phyloP scores from a whole-genome alignment of 140 eudicot genomes.

The Flaveria floridana region DNA sequence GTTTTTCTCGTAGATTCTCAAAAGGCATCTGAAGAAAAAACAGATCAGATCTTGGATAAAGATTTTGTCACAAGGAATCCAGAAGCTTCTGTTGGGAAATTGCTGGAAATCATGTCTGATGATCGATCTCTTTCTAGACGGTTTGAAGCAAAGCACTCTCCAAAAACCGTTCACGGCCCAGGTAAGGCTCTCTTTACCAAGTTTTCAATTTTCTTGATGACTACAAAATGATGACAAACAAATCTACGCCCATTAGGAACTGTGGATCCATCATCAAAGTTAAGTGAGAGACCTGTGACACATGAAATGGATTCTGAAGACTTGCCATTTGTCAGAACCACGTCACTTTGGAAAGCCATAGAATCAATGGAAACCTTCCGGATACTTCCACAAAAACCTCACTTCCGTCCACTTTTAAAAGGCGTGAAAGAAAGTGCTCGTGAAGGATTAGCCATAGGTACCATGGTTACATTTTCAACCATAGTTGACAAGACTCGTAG shows the following conservation, averaged over 20 bases:
- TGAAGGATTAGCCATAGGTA: constrained; percentile 78
- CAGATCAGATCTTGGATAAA: neutral
- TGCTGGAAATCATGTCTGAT: constrained; percentile 38
- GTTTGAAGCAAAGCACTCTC: constrained; percentile 18
- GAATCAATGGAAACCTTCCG: constrained; percentile 63
- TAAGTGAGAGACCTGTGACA: constrained; percentile 8
- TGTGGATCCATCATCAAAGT: constrained; percentile 30
- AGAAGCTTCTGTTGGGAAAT: constrained; percentile 29
- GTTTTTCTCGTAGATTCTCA: constrained; percentile 38
- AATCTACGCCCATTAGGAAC: neutral
- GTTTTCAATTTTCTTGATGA: neutral
- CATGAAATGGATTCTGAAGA: neutral
- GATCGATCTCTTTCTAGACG: constrained; percentile 47
- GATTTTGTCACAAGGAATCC: constrained; percentile 22
- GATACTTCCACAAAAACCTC: constrained; percentile 77
- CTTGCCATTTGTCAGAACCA: constrained; percentile 60
- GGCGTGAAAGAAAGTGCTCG: constrained; percentile 54
- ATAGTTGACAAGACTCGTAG: constrained; percentile 47
- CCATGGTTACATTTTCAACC: constrained; percentile 64
- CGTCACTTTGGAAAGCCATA: constrained; percentile 58
- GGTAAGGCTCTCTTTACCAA: constrained; percentile 37
- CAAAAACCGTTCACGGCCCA: constrained; percentile 37
- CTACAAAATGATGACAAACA: constrained; percentile 8
- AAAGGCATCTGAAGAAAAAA: constrained; percentile 28
- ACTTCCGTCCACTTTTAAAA: constrained; percentile 58